phyloP scores from a whole-genome alignment of 441 rosid species.

The Pelargonium fulgidum region DNA sequence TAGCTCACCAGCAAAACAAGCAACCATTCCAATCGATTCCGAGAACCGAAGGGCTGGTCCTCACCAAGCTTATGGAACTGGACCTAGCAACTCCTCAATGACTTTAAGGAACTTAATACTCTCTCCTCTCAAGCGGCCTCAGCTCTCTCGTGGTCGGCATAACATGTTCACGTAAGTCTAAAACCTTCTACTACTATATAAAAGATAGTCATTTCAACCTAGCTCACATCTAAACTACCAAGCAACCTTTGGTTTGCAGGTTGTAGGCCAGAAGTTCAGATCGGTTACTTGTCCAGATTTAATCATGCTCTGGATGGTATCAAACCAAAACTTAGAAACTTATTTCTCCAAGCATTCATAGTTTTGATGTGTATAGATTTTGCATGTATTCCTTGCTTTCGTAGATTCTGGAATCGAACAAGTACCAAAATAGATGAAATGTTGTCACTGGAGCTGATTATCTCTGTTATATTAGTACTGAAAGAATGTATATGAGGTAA shows the following conservation, averaged over 20 bases:
- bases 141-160: constrained; percentile 65
- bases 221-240: not conserved
- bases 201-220: not conserved
- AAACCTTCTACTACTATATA: not conserved
- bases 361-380: not conserved
- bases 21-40: constrained; percentile 43
- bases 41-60: constrained; percentile 51
- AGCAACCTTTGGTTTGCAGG: constrained; percentile 29
- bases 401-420: not conserved
- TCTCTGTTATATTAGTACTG: constrained; percentile 6
- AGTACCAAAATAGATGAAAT: not conserved
- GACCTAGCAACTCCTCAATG: constrained; percentile 55
- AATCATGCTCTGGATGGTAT: constrained; percentile 8
- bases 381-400: not conserved
- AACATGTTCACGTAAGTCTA: constrained; percentile 65
- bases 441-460: not conserved
- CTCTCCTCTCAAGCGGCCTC: constrained; percentile 89
- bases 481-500: not conserved
- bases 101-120: constrained; percentile 73
- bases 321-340: not conserved
- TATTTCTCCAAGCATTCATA: not conserved
- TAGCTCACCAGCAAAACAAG: constrained; percentile 49
- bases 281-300: constrained; percentile 10
- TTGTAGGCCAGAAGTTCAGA: constrained; percentile 25
- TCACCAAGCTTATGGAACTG: constrained; percentile 46